These are phyloP conservation scores for Fragaria vesca DNA, from an alignment of 306 rosid species.

Conservation along the genomic window DNA sequence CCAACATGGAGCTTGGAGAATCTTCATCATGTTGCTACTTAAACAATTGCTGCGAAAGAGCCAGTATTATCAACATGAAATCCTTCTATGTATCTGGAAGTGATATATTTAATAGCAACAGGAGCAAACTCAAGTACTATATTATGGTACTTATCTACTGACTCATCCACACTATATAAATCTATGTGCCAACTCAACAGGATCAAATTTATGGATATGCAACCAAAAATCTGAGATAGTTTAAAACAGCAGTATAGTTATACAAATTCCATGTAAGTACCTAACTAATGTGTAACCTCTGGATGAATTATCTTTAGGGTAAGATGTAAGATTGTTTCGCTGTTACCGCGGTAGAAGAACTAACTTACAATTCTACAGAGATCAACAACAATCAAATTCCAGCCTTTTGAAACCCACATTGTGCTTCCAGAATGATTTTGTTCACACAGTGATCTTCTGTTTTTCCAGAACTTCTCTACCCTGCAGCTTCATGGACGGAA, in stretches of 20 bases:
- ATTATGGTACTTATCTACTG: conserved; percentile 4
- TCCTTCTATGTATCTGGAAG: conserved; percentile 16
- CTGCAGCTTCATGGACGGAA: neutral
- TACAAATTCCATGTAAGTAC: neutral
- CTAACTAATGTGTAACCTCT: neutral
- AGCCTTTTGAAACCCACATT: neutral
- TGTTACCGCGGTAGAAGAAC: neutral
- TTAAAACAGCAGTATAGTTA: neutral
- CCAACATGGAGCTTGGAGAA: conserved; percentile 43
- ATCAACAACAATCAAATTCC: neutral
- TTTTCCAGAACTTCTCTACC: neutral
- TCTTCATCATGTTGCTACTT: conserved; percentile 45
- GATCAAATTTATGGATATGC: conserved; percentile 7
- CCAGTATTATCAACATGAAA: conserved; percentile 28
- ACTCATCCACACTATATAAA: neutral
- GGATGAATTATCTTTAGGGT: neutral
- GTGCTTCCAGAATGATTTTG: conserved; percentile 3
- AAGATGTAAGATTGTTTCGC: neutral
- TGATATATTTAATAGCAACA: conserved; percentile 5
- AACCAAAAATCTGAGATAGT: neutral
- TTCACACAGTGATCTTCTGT: neutral
- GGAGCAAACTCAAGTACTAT: neutral
- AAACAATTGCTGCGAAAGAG: conserved; percentile 20
- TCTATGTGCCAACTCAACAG: neutral
- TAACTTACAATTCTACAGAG: neutral